Percentiles rank a stretch among this genome's conserved stretches.
These are phyloP conservation scores for Penicillium pulvis DNA, from an alignment of 495 filamentous ascomycete genomes.

Conservation along the genomic window DNA sequence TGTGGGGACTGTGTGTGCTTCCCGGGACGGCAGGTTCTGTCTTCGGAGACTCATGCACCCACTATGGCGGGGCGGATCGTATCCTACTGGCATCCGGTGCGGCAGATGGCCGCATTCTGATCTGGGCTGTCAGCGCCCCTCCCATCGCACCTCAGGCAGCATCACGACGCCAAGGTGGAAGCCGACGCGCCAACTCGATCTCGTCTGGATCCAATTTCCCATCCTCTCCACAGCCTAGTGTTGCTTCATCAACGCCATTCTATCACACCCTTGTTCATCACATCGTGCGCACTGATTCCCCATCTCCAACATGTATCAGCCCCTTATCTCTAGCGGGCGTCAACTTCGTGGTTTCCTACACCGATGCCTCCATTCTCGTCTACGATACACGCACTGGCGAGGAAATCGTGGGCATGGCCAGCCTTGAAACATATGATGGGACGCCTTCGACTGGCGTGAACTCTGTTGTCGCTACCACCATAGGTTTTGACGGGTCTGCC, in stretches of 20 bases:
- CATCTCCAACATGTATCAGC: constrained; percentile 88
- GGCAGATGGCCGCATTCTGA: constrained; percentile 87
- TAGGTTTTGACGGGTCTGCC: constrained; percentile 70
- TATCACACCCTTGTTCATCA: constrained; percentile 76
- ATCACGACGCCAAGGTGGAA: constrained; percentile 66
- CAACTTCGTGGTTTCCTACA: constrained; percentile 89
- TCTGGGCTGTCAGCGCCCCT: constrained; percentile 94
- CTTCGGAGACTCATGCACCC: constrained; percentile 67
- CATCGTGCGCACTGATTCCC: constrained; percentile 69
- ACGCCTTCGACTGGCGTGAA: constrained; percentile 84
- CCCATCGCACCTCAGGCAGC: constrained; percentile 81
- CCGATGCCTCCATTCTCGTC: constrained; percentile 84
- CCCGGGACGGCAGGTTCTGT: constrained; percentile 79
- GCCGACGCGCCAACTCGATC: constrained; percentile 84
- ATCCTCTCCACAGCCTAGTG: constrained; percentile 84
- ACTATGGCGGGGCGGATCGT: constrained; percentile 76
- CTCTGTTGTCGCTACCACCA: constrained; percentile 83
- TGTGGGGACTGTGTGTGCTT: constrained; percentile 93
- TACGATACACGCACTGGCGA: constrained; percentile 92
- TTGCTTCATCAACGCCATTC: constrained; percentile 68
- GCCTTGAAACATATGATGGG: constrained; percentile 87
- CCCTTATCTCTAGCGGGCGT: constrained; percentile 84
- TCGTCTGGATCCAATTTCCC: constrained; percentile 89
- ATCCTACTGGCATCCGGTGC: constrained; percentile 89
- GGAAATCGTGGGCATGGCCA: constrained; percentile 88